Evolutionary conservation across 2,329 filamentous ascomycete species (phyloP).

Genomic region (Talaromyces sp.): DNA sequence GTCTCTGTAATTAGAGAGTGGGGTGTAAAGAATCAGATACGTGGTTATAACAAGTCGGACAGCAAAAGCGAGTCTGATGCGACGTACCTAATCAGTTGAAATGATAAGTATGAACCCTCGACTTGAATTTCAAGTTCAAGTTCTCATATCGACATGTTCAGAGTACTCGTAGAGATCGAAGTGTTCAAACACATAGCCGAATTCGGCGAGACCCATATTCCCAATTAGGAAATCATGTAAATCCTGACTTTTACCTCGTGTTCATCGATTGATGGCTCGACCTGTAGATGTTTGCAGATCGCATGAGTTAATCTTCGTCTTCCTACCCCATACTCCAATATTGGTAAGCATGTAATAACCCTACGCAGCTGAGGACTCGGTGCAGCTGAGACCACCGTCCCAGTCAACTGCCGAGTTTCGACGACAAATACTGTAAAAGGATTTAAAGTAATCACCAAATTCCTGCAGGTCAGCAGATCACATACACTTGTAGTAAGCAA

Average conservation of each 20-base stretch:
- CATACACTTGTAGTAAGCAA: not conserved
- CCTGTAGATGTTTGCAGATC: not conserved
- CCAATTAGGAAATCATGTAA: constrained; percentile 8
- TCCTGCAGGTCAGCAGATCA: not conserved
- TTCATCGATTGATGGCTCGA: not conserved
- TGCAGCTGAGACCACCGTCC: not conserved
- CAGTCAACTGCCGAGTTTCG: not conserved
- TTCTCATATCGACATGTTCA: not conserved
- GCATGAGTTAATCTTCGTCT: not conserved
- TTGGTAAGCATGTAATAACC: not conserved
- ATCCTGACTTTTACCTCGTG: not conserved
- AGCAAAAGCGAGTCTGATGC: too few relatives aligned
- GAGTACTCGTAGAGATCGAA: not conserved
- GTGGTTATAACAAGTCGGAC: too few relatives aligned
- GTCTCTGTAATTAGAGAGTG: not conserved
- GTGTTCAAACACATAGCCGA: constrained; percentile 1
- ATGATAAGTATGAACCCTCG: too few relatives aligned
- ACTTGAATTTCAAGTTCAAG: too few relatives aligned
- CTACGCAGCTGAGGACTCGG: not conserved
- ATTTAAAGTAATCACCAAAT: not conserved
- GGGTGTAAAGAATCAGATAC: not conserved
- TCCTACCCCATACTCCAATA: not conserved
- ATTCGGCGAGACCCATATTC: constrained; percentile 14
- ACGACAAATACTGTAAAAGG: not conserved
- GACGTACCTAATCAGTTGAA: too few relatives aligned